phyloP scores from a whole-genome alignment of 495 filamentous ascomycete species.

The Penicillium macrosclerotiorum region DNA sequence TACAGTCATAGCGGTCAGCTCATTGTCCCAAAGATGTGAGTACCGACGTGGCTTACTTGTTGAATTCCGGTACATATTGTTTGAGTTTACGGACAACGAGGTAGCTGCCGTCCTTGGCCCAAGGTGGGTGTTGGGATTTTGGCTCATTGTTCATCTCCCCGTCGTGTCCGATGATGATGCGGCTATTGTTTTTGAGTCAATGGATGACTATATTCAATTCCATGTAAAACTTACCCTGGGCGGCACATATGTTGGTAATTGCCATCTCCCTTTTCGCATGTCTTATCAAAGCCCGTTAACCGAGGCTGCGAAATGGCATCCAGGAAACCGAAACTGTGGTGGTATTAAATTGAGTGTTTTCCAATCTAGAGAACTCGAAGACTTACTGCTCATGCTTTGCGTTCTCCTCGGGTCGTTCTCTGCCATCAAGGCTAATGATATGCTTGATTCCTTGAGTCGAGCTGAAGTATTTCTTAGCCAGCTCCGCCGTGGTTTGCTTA shows the following conservation, averaged over 20 bases:
- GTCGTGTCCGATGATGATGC: conserved; percentile 10
- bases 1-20: conserved; percentile 19
- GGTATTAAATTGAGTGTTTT: neutral
- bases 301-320: conserved; percentile 19
- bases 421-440: conserved; percentile 5
- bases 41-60: conserved; percentile 4
- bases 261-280: conserved; percentile 23
- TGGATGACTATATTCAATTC: neutral
- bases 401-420: neutral
- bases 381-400: conserved; percentile 11
- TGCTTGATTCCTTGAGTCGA: conserved; percentile 1
- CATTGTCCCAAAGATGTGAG: neutral
- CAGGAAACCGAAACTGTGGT: conserved; percentile 6
- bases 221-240: conserved; percentile 4
- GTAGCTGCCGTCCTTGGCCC: conserved; percentile 14
- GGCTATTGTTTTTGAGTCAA: conserved; percentile 2
- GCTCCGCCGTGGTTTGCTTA: neutral
- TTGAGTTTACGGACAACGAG: conserved; percentile 33
- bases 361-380: neutral
- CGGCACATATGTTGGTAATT: conserved; percentile 23
- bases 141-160: conserved; percentile 2
- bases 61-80: conserved; percentile 35
- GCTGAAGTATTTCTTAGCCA: conserved; percentile 4
- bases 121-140: conserved; percentile 1
- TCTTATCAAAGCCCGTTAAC: conserved; percentile 25